Conservation (phyloP, 2,329 filamentous ascomycete genomes). For the Bipolaris sorokiniana region DNA sequence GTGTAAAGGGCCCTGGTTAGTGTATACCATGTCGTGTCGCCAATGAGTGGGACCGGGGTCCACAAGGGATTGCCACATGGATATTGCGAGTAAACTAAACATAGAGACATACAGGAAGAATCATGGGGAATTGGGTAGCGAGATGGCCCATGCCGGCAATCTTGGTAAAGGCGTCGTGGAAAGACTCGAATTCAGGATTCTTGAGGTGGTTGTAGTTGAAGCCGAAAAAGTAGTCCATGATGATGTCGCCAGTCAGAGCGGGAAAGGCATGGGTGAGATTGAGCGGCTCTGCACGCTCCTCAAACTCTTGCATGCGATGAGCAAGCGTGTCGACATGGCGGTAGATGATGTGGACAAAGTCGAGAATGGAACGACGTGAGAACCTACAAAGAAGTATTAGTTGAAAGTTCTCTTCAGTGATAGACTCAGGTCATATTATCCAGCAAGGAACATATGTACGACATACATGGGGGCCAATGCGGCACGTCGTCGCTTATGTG, state of each 20-base stretch:
- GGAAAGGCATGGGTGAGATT: constrained; percentile 46
- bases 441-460: background rate
- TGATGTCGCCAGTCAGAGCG: constrained; percentile 54
- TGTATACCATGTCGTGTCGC: background rate
- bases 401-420: background rate
- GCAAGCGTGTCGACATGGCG: constrained; percentile 44
- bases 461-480: constrained; percentile 43
- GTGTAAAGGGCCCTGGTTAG: background rate
- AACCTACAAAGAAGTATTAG: constrained; percentile 34
- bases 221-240: constrained; percentile 53
- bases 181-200: constrained; percentile 43
- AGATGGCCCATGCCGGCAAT: constrained; percentile 41
- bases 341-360: constrained; percentile 46
- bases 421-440: background rate
- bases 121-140: constrained; percentile 41
- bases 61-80: background rate
- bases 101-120: constrained; percentile 36
- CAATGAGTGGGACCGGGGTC: background rate
- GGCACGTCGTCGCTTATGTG: constrained; percentile 42
- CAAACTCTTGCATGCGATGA: constrained; percentile 39
- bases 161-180: constrained; percentile 44
- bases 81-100: background rate
- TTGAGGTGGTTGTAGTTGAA: constrained; percentile 45
- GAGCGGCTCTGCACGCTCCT: constrained; percentile 37
- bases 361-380: constrained; percentile 43